Evolutionary conservation across 768 basidiomycete species (phyloP), one percentile per base, ranked within the genome.

Genomic region (Kwoniella dejecticola): DNA sequence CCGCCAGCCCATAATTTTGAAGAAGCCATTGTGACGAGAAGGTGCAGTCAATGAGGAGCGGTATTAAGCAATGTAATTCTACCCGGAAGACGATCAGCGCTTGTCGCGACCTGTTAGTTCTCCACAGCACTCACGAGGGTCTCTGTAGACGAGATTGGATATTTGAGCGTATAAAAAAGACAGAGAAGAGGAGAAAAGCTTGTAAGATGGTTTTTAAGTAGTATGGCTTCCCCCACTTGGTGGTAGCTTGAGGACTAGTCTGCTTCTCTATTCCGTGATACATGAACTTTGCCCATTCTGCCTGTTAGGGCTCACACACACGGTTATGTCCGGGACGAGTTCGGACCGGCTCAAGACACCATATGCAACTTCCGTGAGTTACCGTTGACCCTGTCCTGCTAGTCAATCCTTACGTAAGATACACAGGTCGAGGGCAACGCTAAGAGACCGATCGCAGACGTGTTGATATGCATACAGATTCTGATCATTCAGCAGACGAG

Each of bases 1-100:
- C 89, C 89, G 31, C 84, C 81, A 1, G 87, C 86, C 68, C 76
- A 77, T 17, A 69, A 62, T 50, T 66, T 59, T 38, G 62, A 42
- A 33, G 62, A 23, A 27, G 66, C 44, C 61, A 53, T 62, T 44
- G 27, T 63, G 54, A 30, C 42, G 1, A 10, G 13, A 42, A 38
- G 24, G 23, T 31, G 50, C n/a, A 2, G 3, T 41, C 42, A 23
- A n/a, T n/a, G 1, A 6, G 12, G 1, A 1, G 19, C 31, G 31
- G 15, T 8, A 31, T 23, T 19, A 2, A n/a, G 15, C 23, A 27
- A 13, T 24, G 46, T 2, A 15, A 23, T 24, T 7, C 15, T 36
- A 36, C 15, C 15, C 7, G 33, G 7, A 36, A 36, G 15, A 36
- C 15, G 15, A 15, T 36, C 33, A 36, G 33, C 33, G 33, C 7